A percentile compares a stretch with the other conserved stretches of the same genome.
Conservation (phyloP, 2,329 filamentous ascomycete genomes). For the Ophiostoma angusticollis region DNA sequence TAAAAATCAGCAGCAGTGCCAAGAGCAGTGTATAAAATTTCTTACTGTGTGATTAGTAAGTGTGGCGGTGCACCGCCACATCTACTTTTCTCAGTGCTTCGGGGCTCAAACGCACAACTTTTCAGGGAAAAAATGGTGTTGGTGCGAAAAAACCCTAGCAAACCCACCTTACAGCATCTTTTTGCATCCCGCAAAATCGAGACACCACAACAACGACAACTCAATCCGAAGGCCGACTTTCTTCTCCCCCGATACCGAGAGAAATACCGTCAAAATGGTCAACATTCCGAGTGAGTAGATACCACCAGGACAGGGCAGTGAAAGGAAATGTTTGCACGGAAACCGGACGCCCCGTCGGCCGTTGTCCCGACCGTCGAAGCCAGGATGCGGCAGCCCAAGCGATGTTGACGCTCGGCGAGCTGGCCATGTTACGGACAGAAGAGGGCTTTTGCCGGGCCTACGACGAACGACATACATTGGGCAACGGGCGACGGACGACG, state of each 20-base stretch:
- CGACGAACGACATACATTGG: too few relatives aligned
- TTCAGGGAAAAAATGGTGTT: slow-evolving; percentile 9
- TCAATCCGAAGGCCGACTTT: slow-evolving; percentile 6
- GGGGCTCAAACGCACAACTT: slow-evolving; percentile 12
- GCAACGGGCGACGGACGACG: too few relatives aligned
- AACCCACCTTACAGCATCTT: not conserved
- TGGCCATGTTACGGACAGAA: too few relatives aligned
- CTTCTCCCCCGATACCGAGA: slow-evolving; percentile 4
- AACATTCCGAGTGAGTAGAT: slow-evolving; percentile 54
- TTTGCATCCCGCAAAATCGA: slow-evolving; percentile 6
- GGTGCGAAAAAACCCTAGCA: slow-evolving; percentile 4
- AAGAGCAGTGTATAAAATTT: too few relatives aligned
- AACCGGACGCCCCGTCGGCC: not conserved
- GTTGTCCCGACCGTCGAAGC: too few relatives aligned
- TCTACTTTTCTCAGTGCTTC: not conserved
- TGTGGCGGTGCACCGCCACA: too few relatives aligned
- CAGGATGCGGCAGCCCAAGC: too few relatives aligned
- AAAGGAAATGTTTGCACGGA: not conserved
- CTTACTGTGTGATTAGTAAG: too few relatives aligned
- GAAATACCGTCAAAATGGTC: slow-evolving; percentile 39
- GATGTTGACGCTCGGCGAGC: too few relatives aligned
- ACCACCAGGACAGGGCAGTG: not conserved
- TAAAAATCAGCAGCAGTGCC: too few relatives aligned
- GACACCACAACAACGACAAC: slow-evolving; percentile 7
- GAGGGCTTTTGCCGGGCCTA: too few relatives aligned